Conservation (phyloP, 805 yeast species). For the Schwanniomyces pseudopolymorphus region DNA sequence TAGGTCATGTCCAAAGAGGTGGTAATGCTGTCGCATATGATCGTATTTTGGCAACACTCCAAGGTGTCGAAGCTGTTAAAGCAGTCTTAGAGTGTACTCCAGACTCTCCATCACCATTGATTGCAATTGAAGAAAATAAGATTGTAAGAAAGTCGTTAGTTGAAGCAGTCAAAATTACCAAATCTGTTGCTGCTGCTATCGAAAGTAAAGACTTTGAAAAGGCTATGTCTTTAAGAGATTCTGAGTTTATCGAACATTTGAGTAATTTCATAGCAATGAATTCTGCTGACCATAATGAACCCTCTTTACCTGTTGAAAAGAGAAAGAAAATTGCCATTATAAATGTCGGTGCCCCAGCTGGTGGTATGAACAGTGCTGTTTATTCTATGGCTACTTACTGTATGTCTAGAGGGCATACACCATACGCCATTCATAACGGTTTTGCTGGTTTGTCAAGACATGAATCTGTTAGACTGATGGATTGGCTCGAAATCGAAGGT, state of each 20-base stretch:
- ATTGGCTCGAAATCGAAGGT: constrained; percentile 84
- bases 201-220: constrained; percentile 72
- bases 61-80: constrained; percentile 96
- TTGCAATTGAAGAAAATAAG: constrained; percentile 85
- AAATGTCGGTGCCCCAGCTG: constrained; percentile 96
- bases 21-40: constrained; percentile 97
- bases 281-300: constrained; percentile 62
- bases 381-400: constrained; percentile 89
- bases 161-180: constrained; percentile 85
- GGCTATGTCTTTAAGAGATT: constrained; percentile 85
- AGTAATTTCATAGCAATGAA: constrained; percentile 71
- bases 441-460: constrained; percentile 89
- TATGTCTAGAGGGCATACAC: constrained; percentile 84
- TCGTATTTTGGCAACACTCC: constrained; percentile 86
- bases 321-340: constrained; percentile 78
- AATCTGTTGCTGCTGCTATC: constrained; percentile 89
- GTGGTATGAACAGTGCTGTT: constrained; percentile 91
- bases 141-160: constrained; percentile 81
- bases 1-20: constrained; percentile 98
- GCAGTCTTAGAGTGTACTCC: constrained; percentile 90
- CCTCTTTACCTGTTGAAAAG: constrained; percentile 57
- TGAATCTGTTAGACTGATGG: constrained; percentile 71
- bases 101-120: constrained; percentile 90
- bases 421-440: constrained; percentile 91
- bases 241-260: constrained; percentile 82